These are phyloP conservation scores for Pseudevernia furfuracea DNA, from an alignment of 495 filamentous ascomycete genomes.

Conservation along the genomic window DNA sequence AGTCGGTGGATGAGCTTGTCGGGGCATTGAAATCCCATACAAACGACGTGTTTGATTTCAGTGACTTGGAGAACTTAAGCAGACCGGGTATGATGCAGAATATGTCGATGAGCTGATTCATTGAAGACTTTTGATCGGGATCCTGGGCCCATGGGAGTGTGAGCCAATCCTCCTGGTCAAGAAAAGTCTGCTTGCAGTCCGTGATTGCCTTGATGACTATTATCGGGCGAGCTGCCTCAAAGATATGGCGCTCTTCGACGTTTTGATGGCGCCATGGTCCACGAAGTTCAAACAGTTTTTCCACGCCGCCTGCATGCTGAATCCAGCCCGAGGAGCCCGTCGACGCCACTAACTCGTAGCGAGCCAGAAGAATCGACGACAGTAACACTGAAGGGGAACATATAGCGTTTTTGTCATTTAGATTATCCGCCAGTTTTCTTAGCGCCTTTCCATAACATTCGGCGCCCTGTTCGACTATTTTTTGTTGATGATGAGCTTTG, in stretches of 20 bases:
- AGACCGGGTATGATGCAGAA: conserved; percentile 13
- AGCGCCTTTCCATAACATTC: conserved; percentile 15
- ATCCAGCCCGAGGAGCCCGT: conserved; percentile 12
- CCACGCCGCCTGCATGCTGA: conserved; percentile 14
- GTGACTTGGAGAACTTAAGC: conserved; percentile 2
- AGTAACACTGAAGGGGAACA: conserved; percentile 14
- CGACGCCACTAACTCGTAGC: conserved; percentile 17
- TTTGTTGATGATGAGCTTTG: conserved; percentile 9
- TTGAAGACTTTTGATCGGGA: conserved; percentile 4
- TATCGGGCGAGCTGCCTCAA: conserved; percentile 14
- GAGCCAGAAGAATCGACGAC: conserved; percentile 10
- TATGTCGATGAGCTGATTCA: conserved; percentile 8
- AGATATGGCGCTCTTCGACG: conserved; percentile 12
- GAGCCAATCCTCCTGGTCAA: conserved; percentile 8
- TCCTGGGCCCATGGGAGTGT: conserved; percentile 9
- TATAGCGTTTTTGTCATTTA: neutral
- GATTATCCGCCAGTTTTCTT: conserved; percentile 6
- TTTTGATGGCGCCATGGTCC: conserved; percentile 14
- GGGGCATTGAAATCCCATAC: neutral
- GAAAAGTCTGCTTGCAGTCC: conserved; percentile 10
- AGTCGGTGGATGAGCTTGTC: neutral
- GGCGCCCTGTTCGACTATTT: conserved; percentile 8
- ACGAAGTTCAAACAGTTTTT: conserved; percentile 9
- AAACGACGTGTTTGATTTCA: neutral
- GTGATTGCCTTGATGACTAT: conserved; percentile 16